Evolutionary conservation across 2,329 filamentous ascomycete genomes (phyloP), one percentile per base, ranked within the genome.

Genomic region (Pyrenochaeta sp.): DNA sequence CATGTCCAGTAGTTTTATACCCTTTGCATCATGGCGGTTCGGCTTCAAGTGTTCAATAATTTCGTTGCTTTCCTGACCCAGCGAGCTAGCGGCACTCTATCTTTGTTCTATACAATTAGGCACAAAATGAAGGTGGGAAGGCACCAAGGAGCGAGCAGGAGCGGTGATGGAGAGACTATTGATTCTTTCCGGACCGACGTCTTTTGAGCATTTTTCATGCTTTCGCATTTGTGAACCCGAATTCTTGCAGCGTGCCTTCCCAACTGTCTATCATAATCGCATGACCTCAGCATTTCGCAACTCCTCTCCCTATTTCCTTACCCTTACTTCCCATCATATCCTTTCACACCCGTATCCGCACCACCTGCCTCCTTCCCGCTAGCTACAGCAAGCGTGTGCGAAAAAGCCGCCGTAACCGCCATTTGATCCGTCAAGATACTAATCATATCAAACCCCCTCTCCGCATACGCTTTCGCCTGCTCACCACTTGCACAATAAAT

Each of bases 401-500:
- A 66, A 56, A 83, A 79, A 48, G 74, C 77, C 5, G 75, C 72
- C 2, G 80, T 79, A 25, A 84, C 71, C 5, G 77, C 81, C 19
- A 79, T 73, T 68, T 81, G 79, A 66, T 84, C 82, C 5, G 80
- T 79, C 50, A 79, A 76, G 13, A 74, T 66, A 46, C 80, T 79
- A 49, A 84, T 78, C 81, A 86, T 84, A 56, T 85, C 81, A 67
- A 86, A 86, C 0, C 84, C 84, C 54, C 79, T 77, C 45, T 85
- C 80, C 3, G 82, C 83, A 68, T 82, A 86, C 49, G 78, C 74
- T 63, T 78, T 80, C 6, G 84, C 82, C 65, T 84, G 79, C 51
- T 84, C 82, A 0, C 84, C 84, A 43, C 77, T 79, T 1, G 80
- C 82, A 58, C 82, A 84, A 62, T 84, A 87, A 40, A 87, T 86